Base-by-base conservation (phyloP, 2,329 filamentous ascomycete species). In the Trichoderma cornu-damae region DNA sequence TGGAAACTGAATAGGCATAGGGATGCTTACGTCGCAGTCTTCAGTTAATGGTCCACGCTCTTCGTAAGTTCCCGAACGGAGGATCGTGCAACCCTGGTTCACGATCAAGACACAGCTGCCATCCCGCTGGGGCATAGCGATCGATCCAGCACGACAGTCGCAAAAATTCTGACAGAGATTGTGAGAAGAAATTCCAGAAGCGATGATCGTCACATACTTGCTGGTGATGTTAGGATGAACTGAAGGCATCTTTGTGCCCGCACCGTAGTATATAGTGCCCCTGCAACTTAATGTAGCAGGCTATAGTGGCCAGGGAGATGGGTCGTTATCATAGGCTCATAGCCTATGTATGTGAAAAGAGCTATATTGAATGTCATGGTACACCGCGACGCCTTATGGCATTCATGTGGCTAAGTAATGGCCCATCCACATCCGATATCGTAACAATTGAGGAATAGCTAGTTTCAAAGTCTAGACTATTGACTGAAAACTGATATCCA, bases 21-120 rank as follows among this genome's bases (percentile, higher is more conserved):
- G 51, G 30, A 46, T 44, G 22, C 51, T 54, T n/a, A 54, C 32
- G 24, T 54, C 51, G 7, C 30, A 46, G 12, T 54, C 51, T 20
- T 54, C 51, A 35, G 22, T 46, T 11, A 38, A 40, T n/a, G 40
- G 40, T 6, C 51, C 51, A 3, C 51, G 40, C 22, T 54, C 51
- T 11, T 54, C 51, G 32, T 54, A 54, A 1, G 51, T 44, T 20
- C 40, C 51, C 3, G 38, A 35, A 26, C 37, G 40, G 3, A 46
- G 30, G 40, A 46, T 54, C 3, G 28, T n/a, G 20, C 44, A 40
- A 11, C 51, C 51, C 14, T 52, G 35, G 16, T 37, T 54, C 12
- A 30, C 51, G 14, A 20, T 46, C 6, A 54, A 44, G n/a, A 54
- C 30, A 20, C 46, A 35, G 12, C 24, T 54, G 11, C 51, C 32